Evolutionary conservation across 2,329 filamentous ascomycete species (phyloP).

Genomic region (Tolypocladium tropicale): DNA sequence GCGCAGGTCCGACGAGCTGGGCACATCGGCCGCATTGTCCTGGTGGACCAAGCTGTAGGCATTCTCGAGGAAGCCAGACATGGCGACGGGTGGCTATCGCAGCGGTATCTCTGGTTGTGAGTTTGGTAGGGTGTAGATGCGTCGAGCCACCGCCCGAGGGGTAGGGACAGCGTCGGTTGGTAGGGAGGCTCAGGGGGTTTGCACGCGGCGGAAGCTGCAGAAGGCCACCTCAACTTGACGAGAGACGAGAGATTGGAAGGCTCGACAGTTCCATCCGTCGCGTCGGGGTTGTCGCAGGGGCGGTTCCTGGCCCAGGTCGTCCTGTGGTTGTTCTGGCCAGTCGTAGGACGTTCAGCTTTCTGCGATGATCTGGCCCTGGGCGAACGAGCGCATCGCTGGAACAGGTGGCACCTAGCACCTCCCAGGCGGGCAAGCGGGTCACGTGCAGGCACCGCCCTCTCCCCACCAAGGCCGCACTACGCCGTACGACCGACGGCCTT

Average conservation of each 20-base stretch:
- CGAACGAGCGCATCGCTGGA: not conserved
- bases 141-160: not conserved
- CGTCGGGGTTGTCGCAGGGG: slow-evolving; percentile 1
- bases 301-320: not conserved
- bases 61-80: slow-evolving; percentile 91
- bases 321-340: not conserved
- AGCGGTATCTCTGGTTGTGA: not conserved
- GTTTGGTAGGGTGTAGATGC: not conserved
- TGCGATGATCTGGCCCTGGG: slow-evolving; percentile 1
- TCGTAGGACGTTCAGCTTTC: not conserved
- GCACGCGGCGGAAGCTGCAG: not conserved
- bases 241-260: not conserved
- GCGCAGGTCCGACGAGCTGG: slow-evolving; percentile 81
- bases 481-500: not conserved
- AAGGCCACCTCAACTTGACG: slow-evolving; percentile 15
- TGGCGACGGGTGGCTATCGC: slow-evolving; percentile 38
- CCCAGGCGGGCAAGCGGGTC: not conserved
- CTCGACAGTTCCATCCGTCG: slow-evolving; percentile 7
- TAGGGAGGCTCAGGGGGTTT: not conserved
- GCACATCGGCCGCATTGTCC: slow-evolving; percentile 93
- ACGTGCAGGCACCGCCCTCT: not conserved
- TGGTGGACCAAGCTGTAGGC: slow-evolving; percentile 95
- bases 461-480: not conserved
- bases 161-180: not conserved
- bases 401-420: slow-evolving; percentile 4